Evolutionary conservation across 1,284 basidiomycete genomes (phyloP).

Genomic region (Takashimella tepidaria): DNA sequence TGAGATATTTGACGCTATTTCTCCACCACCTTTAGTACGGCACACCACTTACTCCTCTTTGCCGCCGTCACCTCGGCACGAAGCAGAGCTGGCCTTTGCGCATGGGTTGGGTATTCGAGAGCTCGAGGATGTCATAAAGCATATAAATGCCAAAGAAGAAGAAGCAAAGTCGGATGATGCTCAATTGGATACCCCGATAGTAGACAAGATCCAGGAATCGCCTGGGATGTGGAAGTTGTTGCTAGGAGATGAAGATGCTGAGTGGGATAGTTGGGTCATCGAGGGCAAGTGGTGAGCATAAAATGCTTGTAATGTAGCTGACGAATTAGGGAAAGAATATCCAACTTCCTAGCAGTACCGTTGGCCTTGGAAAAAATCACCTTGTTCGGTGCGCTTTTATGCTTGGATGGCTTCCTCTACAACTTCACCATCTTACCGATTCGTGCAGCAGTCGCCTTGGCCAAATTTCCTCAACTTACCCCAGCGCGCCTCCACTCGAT

Average conservation of each 20-base stretch:
- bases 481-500: constrained; percentile 51
- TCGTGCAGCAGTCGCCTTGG: constrained; percentile 66
- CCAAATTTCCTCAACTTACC: constrained; percentile 51
- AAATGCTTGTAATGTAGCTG: not conserved
- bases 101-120: constrained; percentile 12
- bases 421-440: constrained; percentile 97
- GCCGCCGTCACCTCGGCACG: constrained; percentile 34
- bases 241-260: constrained; percentile 42
- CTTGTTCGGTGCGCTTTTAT: constrained; percentile 85
- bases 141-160: not conserved
- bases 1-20: constrained; percentile 17
- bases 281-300: constrained; percentile 45
- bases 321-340: constrained; percentile 76
- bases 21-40: constrained; percentile 12
- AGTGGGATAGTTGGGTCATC: constrained; percentile 44
- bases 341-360: constrained; percentile 92
- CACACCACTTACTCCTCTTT: constrained; percentile 40
- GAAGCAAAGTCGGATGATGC: constrained; percentile 9
- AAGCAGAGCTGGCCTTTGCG: constrained; percentile 4
- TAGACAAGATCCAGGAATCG: not conserved
- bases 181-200: not conserved
- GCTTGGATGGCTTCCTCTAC: constrained; percentile 95
- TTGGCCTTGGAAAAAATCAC: constrained; percentile 92
- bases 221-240: constrained; percentile 34
- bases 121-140: constrained; percentile 9